Conservation (phyloP, 805 yeast species). For the Kuraishia cidri region DNA sequence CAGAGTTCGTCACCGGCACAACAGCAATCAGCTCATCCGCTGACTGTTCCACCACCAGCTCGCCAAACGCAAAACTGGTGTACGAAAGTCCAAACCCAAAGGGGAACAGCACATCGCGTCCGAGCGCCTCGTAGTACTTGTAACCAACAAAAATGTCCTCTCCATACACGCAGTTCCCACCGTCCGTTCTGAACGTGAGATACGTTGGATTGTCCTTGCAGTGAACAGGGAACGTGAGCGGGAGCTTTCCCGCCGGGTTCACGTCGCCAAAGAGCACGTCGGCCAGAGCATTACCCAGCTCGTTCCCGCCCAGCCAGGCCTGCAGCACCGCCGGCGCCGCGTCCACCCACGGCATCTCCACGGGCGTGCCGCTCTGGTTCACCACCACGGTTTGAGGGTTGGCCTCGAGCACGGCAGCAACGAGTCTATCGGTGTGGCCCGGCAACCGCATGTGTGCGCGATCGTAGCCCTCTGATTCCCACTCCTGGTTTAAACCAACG, state of each 20-base stretch:
- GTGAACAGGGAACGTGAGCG: slow-evolving; percentile 44
- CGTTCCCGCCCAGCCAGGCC: slow-evolving; percentile 52
- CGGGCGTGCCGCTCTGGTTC: slow-evolving; percentile 55
- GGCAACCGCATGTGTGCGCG: slow-evolving; percentile 43
- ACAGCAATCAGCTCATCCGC: slow-evolving; percentile 14
- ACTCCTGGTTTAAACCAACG: too few relatives aligned
- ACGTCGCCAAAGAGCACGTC: slow-evolving; percentile 52
- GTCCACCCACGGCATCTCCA: slow-evolving; percentile 43
- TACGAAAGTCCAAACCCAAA: slow-evolving; percentile 60
- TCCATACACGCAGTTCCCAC: slow-evolving; percentile 49
- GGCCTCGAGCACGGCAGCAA: slow-evolving; percentile 31
- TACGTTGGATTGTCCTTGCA: slow-evolving; percentile 49
- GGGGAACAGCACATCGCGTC: slow-evolving; percentile 41
- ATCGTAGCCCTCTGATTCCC: slow-evolving; percentile 57
- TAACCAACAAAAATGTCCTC: slow-evolving; percentile 63
- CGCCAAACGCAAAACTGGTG: slow-evolving; percentile 34
- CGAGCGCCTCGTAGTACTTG: slow-evolving; percentile 46
- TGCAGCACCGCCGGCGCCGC: slow-evolving; percentile 35
- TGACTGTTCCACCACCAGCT: slow-evolving; percentile 23
- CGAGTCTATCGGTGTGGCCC: slow-evolving; percentile 32
- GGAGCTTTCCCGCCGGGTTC: slow-evolving; percentile 52
- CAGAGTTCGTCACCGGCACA: slow-evolving; percentile 38
- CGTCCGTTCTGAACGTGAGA: slow-evolving; percentile 38
- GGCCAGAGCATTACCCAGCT: slow-evolving; percentile 49
- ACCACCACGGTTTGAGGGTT: slow-evolving; percentile 45